Evolutionary conservation across 139 green algal genomes (phyloP).

Genomic region (Auxenochlorella pyrenoidosa): DNA sequence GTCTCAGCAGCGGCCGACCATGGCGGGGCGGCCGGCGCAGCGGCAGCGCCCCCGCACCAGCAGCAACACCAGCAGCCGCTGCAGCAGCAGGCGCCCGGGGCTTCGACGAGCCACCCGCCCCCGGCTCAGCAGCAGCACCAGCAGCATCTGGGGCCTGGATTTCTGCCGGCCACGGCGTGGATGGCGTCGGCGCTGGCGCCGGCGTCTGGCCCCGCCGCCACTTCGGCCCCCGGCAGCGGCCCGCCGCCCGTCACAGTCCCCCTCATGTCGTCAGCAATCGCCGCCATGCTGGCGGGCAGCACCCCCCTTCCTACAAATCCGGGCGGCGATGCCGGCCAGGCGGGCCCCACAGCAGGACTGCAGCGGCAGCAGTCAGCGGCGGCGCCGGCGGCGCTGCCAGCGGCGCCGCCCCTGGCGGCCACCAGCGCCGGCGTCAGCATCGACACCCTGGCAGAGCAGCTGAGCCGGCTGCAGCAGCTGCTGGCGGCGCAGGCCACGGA

Average conservation of each 20-base stretch:
- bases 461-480: slow-evolving; percentile 25
- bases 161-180: background rate
- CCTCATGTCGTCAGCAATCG: slow-evolving; percentile 16
- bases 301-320: background rate
- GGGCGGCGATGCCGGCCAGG: background rate
- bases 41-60: background rate
- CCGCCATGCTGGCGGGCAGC: slow-evolving; percentile 26
- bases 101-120: background rate
- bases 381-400: background rate
- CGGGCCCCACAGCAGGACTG: background rate
- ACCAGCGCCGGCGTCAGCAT: background rate
- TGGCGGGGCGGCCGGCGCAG: background rate
- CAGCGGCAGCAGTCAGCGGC: background rate
- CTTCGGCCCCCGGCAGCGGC: background rate
- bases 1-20: background rate
- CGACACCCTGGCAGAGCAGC: background rate
- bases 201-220: background rate
- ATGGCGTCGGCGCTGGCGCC: background rate
- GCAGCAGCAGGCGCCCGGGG: background rate
- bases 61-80: background rate
- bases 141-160: background rate
- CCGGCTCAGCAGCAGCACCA: background rate
- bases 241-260: slow-evolving; percentile 4
- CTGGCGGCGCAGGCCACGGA: slow-evolving; percentile 26
- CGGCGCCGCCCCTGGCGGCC: background rate